Conservation (phyloP, 2,329 filamentous ascomycete genomes). For the Pseudocercospora pini-densiflorae region DNA sequence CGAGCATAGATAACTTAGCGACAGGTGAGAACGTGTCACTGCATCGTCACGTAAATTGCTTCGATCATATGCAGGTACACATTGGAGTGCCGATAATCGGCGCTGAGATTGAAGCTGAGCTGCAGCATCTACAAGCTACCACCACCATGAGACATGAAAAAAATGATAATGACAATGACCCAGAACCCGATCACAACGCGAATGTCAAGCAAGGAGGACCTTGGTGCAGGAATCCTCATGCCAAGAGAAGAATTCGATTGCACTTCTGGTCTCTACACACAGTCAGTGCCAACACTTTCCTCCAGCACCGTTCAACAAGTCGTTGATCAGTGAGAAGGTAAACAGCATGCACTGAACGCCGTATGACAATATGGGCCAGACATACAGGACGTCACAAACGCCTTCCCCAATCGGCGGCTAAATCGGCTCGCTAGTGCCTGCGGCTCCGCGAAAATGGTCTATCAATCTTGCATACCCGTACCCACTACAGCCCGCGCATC, state of each 20-base stretch:
- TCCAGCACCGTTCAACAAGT: too few species aligned
- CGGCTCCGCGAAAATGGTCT: constrained; percentile 10
- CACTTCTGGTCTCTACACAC: neutral
- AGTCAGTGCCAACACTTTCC: neutral
- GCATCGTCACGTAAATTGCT: neutral
- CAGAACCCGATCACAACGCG: neutral
- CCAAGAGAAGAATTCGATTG: neutral
- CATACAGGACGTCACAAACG: neutral
- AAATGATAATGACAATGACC: neutral
- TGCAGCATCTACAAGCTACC: neutral
- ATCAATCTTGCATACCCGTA: constrained; percentile 19
- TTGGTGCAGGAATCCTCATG: neutral
- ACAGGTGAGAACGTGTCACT: neutral
- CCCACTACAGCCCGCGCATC: neutral
- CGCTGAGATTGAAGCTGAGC: neutral
- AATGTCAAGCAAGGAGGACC: neutral
- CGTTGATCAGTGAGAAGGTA: neutral
- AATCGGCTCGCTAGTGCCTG: constrained; percentile 3
- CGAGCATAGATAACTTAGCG: neutral
- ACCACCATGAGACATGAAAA: neutral
- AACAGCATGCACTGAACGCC: neutral
- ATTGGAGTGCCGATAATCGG: neutral
- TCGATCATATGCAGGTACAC: neutral
- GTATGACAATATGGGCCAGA: neutral
- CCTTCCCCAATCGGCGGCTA: neutral